phyloP scores from a whole-genome alignment of 176 grass and related monocot species.

The Thalia dealbata region DNA sequence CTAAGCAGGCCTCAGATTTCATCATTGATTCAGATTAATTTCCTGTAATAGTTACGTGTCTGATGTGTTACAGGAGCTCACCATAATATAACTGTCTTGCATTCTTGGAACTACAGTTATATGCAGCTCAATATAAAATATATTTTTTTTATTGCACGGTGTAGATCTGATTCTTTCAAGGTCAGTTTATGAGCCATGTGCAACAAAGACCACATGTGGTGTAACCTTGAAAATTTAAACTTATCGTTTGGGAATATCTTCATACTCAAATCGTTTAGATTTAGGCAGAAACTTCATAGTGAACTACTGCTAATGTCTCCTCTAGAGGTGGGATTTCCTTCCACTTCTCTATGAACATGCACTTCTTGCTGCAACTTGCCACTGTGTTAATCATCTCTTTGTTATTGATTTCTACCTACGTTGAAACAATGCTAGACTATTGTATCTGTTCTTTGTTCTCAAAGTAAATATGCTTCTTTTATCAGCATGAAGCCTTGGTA shows the following conservation, averaged over 20 bases:
- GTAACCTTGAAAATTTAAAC: neutral
- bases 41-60: too few relatives aligned
- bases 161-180: too few relatives aligned
- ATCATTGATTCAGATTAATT: neutral
- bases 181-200: too few relatives aligned
- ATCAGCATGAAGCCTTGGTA: neutral
- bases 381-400: neutral
- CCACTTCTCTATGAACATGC: too few relatives aligned
- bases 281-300: neutral
- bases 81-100: too few relatives aligned
- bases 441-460: neutral
- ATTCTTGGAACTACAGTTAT: too few relatives aligned
- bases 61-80: too few relatives aligned
- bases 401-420: neutral
- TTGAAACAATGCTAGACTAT: neutral
- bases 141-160: too few relatives aligned
- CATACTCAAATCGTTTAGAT: neutral
- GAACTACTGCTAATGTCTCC: neutral
- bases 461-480: neutral
- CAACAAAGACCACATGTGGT: too few relatives aligned
- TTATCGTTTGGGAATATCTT: neutral
- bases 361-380: too few relatives aligned
- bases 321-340: neutral
- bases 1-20: neutral
- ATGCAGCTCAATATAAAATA: too few relatives aligned